Evolutionary conservation across 306 rosid genomes (phyloP), one percentile per base, ranked within the genome.

Genomic region (Geum urbanum): DNA sequence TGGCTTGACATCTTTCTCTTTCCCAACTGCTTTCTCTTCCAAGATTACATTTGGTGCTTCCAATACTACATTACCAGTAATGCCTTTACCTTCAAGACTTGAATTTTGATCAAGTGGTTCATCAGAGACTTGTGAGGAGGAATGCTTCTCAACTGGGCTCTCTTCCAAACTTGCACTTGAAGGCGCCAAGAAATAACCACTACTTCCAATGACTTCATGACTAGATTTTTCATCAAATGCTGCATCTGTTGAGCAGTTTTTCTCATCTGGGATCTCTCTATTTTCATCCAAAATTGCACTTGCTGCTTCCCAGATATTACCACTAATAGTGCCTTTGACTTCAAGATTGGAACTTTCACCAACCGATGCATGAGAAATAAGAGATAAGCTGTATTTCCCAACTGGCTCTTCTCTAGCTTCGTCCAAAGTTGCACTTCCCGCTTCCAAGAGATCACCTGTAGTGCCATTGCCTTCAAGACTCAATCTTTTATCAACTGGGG

Each of bases 1-100:
- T 67, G 72, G 78, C 73, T 73, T 71, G 79, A 74, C 74, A 65
- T 63, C 69, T 68, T 69, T 54, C 63, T 75, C 85, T 67, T 74
- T 82, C 73, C 73, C 64, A 35, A 35, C 12, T 59, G 20, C 64
- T 57, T 57, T 59, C 16, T 37, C 20, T 2, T 15, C 7, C 64
- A 59, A 59, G 15, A 35, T 35, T 35, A 15, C 45, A 24, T 7
- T 32, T 20, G 43, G 18, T 59, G 64, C 64, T 37, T 35, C 64
- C 64, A 15, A 59, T 16, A 14, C 20, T 16, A 32, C 20, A 59
- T 35, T 15, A 35, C 45, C 20, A 15, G 64, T 59, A 35, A 2
- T 59, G 4, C 64, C 64, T 14, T 59, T 59, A 44, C 45, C 20
- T 35, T 15, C 45, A 59, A 35, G 64, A 59, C 20, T 8, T 9